Evolutionary conservation across 1,284 basidiomycete species (phyloP).

Genomic region (Cryptococcus deneoformans): DNA sequence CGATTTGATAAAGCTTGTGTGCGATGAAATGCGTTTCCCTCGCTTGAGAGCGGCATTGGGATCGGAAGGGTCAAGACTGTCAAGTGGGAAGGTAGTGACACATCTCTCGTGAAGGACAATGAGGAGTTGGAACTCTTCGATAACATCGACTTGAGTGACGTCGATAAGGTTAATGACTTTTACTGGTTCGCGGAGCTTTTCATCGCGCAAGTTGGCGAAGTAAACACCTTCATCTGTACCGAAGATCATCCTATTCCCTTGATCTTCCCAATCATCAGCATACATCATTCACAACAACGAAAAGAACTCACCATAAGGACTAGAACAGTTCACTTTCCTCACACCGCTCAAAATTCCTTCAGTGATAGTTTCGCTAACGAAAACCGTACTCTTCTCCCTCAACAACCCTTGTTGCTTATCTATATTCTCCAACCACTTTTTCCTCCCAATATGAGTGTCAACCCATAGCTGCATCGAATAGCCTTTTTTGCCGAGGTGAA

Average conservation of each 20-base stretch:
- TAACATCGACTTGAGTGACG: slow-evolving; percentile 91
- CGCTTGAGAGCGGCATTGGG: slow-evolving; percentile 88
- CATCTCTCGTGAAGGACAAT: slow-evolving; percentile 96
- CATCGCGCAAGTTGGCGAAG: slow-evolving; percentile 75
- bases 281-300: not conserved
- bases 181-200: slow-evolving; percentile 73
- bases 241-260: slow-evolving; percentile 85
- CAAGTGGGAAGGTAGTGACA: slow-evolving; percentile 94
- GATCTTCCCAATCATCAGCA: slow-evolving; percentile 54
- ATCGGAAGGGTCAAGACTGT: slow-evolving; percentile 86
- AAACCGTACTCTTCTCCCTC: slow-evolving; percentile 79
- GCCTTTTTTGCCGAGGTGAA: slow-evolving; percentile 88
- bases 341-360: slow-evolving; percentile 81
- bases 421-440: slow-evolving; percentile 94
- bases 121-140: slow-evolving; percentile 94
- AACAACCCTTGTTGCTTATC: slow-evolving; percentile 83
- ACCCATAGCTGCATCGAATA: slow-evolving; percentile 95
- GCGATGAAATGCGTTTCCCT: slow-evolving; percentile 91
- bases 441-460: slow-evolving; percentile 75
- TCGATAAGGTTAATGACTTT: slow-evolving; percentile 87
- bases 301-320: slow-evolving; percentile 76
- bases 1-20: slow-evolving; percentile 97
- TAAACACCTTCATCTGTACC: slow-evolving; percentile 98
- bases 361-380: slow-evolving; percentile 80
- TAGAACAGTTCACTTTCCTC: slow-evolving; percentile 89